Base-by-base conservation (phyloP, 1,284 basidiomycete species). In the Sporisorium iseilematis-ciliati region DNA sequence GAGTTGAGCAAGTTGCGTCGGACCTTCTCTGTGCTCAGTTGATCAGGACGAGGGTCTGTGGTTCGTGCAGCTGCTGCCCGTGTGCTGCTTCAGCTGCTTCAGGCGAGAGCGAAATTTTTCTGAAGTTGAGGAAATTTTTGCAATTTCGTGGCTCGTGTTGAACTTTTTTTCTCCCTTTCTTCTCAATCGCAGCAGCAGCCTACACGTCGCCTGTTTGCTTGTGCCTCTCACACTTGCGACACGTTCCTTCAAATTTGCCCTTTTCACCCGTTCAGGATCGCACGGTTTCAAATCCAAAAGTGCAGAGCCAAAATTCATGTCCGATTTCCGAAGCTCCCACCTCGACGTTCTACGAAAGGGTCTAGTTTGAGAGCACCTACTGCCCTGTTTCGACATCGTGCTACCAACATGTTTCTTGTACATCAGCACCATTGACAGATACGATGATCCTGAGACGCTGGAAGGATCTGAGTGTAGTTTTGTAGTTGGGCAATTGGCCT, bases 271-370 rank as follows among this genome's bases (percentile, higher is more conserved):
- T 21, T 40, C 11, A 54, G 23, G 48, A 29, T 43, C 41, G 40
- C 38, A 52, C n/a, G 52, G 40, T 65, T 65, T 65, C 23, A 59
- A 65, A 55, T 65, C 64, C 21, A 20, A 57, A 25, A 40, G 20
- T 18, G 40, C 26, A 42, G 18, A 5, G 18, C 23, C 35, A 31
- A 57, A 31, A 3, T 33, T 23, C 31, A 31, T 51, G 21, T 25
- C 49, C 33, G 49, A 38, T 21, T 51, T 49, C 48, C 48, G 48
- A 49, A 31, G 48, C 16, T 42, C 20, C 6, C 5, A 16, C 43
- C 23, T 45, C n/a, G 26, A 12, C 6, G 35, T 10, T 49, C 48
- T 29, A 31, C 18, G 14, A 10, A 26, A 49, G 26, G 48, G 48
- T 48, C 46, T n/a, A 29, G 26, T 7, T 48, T 31, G 46, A 29